These are phyloP conservation scores for Pseudogymnoascus verrucosus DNA, from an alignment of 2,329 filamentous ascomycete genomes.

Conservation along the genomic window DNA sequence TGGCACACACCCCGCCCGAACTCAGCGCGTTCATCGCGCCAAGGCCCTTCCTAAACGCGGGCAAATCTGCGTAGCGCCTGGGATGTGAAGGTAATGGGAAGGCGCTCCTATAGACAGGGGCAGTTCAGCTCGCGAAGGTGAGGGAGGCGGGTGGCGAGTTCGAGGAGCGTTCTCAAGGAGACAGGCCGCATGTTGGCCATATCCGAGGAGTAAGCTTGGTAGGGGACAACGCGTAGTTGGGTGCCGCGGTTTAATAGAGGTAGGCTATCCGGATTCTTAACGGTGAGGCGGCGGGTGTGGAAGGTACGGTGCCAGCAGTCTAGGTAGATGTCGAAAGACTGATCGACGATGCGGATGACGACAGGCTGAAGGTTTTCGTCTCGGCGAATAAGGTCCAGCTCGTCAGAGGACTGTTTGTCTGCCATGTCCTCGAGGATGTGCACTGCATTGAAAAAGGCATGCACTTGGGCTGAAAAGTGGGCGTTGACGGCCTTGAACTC, in stretches of 20 bases:
- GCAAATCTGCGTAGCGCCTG: constrained; percentile 14
- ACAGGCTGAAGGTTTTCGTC: constrained; percentile 12
- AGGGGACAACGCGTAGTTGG: not conserved
- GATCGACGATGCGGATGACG: not conserved
- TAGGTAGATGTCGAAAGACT: not conserved
- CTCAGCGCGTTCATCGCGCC: constrained; percentile 18
- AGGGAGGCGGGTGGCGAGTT: constrained; percentile 16
- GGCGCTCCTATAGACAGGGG: constrained; percentile 19
- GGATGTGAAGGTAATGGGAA: constrained; percentile 15
- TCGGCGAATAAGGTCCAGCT: constrained; percentile 10
- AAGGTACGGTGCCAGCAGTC: not conserved
- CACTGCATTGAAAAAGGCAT: constrained; percentile 16
- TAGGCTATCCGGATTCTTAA: not conserved
- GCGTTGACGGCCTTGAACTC: constrained; percentile 16
- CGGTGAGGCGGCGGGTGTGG: constrained; percentile 2
- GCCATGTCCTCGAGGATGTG: constrained; percentile 15
- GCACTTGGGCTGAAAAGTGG: constrained; percentile 17
- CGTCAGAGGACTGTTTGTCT: constrained; percentile 11
- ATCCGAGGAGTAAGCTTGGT: not conserved
- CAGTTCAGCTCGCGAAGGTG: constrained; percentile 16
- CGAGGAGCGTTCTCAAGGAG: constrained; percentile 14
- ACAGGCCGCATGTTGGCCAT: not conserved
- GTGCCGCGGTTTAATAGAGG: not conserved
- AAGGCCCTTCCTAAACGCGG: constrained; percentile 18
- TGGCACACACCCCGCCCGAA: constrained; percentile 15